A percentile compares a stretch with the other conserved stretches of the same genome.
Conservation (phyloP, 129 eudicot genomes). For the Ambrosia trifida region DNA sequence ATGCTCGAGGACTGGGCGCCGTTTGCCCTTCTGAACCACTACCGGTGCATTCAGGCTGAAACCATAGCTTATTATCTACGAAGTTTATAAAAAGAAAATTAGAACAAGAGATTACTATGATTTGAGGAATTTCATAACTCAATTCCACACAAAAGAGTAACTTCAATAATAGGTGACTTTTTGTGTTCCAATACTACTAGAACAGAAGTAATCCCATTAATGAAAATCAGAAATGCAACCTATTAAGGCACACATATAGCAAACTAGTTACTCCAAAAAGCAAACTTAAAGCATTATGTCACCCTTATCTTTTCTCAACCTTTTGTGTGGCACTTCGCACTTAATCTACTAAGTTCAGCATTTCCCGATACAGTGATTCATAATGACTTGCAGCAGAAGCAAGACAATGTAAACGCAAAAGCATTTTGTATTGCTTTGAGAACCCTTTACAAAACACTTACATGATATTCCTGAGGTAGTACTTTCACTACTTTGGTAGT, state of each 20-base stretch:
- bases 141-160: slow-evolving; percentile 6
- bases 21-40: slow-evolving; percentile 80
- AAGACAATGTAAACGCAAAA: neutral
- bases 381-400: neutral
- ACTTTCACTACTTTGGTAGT: neutral
- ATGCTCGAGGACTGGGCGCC: slow-evolving; percentile 90
- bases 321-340: neutral
- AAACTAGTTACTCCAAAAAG: neutral
- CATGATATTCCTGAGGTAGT: neutral
- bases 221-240: too few species aligned
- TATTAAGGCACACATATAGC: too few species aligned
- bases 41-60: slow-evolving; percentile 90
- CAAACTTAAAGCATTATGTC: neutral
- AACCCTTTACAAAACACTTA: neutral
- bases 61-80: slow-evolving; percentile 86
- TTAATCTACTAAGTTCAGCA: neutral
- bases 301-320: neutral
- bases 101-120: slow-evolving; percentile 8
- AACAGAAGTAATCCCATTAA: too few species aligned
- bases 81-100: neutral
- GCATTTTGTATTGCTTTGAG: neutral
- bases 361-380: neutral
- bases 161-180: neutral
- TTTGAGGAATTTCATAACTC: slow-evolving; percentile 15
- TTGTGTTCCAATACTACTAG: neutral